Conservation (phyloP, 169 alveolate species). For the Miamiensis avidus region DNA sequence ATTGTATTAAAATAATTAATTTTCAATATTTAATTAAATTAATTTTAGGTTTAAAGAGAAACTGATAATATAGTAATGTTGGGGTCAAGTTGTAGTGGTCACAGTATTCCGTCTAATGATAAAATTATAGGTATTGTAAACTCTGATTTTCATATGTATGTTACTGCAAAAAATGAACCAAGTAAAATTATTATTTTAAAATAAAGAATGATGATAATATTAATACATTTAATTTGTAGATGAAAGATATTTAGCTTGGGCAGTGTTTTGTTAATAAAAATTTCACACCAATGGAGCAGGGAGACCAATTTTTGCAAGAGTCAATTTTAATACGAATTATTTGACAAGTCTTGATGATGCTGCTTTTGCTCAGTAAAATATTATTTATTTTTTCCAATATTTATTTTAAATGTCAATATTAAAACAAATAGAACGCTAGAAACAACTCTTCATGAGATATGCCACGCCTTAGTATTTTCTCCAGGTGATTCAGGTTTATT, state of each 20-base stretch:
- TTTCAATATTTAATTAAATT: no score
- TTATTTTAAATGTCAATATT: no score
- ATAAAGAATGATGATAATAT: no score
- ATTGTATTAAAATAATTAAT: no score
- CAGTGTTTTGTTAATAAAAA: not conserved
- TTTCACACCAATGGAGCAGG: not conserved
- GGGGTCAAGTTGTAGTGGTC: not conserved
- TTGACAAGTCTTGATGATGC: not conserved
- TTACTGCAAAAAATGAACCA: not conserved
- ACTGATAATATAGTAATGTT: no score
- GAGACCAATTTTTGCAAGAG: not conserved
- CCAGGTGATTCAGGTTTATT: not conserved
- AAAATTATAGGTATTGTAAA: not conserved
- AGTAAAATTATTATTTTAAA: not conserved
- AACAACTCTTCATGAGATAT: not conserved
- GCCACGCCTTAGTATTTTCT: not conserved
- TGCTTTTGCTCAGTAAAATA: not conserved
- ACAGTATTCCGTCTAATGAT: not conserved
- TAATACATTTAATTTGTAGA: not conserved
- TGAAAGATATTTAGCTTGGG: not conserved
- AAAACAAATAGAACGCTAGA: no score
- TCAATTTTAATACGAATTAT: not conserved
- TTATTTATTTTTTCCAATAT: no score
- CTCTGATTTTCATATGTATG: not conserved
- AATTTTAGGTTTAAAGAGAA: not conserved